These are phyloP conservation scores for Eutypa lata DNA, from an alignment of 2,329 filamentous ascomycete species.

Conservation along the genomic window DNA sequence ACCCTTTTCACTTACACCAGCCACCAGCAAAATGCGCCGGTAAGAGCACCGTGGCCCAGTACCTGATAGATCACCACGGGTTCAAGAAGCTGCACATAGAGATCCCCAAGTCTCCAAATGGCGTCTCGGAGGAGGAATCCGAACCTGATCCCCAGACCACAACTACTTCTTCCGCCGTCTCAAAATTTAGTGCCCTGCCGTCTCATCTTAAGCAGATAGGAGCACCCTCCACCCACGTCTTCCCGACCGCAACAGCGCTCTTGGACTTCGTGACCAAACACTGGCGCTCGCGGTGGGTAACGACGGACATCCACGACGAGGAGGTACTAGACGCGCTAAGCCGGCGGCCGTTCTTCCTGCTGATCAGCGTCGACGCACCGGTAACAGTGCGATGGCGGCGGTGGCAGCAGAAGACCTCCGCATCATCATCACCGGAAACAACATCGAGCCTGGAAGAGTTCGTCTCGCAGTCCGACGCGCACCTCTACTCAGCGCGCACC, in stretches of 20 bases:
- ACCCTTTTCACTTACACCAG: too few species aligned
- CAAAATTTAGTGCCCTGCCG: slow-evolving; percentile 1
- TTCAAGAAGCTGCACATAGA: slow-evolving; percentile 71
- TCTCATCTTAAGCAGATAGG: slow-evolving; percentile 5
- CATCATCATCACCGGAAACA: background rate
- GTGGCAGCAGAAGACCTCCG: slow-evolving; percentile 45
- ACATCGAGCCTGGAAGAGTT: slow-evolving; percentile 50
- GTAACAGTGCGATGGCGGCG: slow-evolving; percentile 80
- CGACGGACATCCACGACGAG: slow-evolving; percentile 76
- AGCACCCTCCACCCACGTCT: slow-evolving; percentile 35
- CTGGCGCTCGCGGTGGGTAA: slow-evolving; percentile 85
- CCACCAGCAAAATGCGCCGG: slow-evolving; percentile 84
- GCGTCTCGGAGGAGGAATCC: background rate
- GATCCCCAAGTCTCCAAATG: slow-evolving; percentile 9
- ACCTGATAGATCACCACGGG: slow-evolving; percentile 78
- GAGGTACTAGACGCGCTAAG: slow-evolving; percentile 70
- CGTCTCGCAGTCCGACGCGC: slow-evolving; percentile 60
- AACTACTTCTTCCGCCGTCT: too few species aligned
- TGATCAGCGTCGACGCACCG: slow-evolving; percentile 88
- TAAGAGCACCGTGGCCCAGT: slow-evolving; percentile 85
- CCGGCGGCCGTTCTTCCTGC: slow-evolving; percentile 85
- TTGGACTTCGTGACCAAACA: slow-evolving; percentile 81
- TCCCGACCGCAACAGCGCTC: slow-evolving; percentile 63
- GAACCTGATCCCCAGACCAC: background rate
- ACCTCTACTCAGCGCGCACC: slow-evolving; percentile 66